phyloP scores from a whole-genome alignment of 2,329 filamentous ascomycete genomes.

The Calcarisporium arbuscula region DNA sequence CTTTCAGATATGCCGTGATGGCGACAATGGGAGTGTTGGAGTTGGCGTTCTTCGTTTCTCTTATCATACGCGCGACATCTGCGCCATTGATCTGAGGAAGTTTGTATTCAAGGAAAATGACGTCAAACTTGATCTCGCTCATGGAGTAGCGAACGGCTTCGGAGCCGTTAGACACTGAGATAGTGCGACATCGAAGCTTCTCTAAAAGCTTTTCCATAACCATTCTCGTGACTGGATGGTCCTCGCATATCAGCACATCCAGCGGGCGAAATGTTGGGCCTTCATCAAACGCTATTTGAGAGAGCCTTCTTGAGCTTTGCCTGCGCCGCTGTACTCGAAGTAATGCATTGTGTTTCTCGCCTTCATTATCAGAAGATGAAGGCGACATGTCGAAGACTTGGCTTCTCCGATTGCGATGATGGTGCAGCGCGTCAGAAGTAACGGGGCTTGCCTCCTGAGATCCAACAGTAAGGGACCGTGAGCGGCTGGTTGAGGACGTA shows the following conservation, averaged over 20 bases:
- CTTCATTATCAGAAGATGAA: conserved; percentile 95
- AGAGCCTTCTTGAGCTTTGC: conserved; percentile 92
- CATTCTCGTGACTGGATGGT: conserved; percentile 91
- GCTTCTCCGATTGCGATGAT: conserved; percentile 84
- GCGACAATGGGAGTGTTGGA: conserved; percentile 91
- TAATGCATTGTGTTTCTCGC: conserved; percentile 82
- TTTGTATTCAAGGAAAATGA: conserved; percentile 97
- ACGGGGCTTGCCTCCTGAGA: conserved; percentile 86
- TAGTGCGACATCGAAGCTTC: conserved; percentile 89
- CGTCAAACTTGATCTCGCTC: conserved; percentile 97
- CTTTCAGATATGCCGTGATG: conserved; percentile 96
- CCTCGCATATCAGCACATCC: conserved; percentile 93
- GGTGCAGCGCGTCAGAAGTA: conserved; percentile 60
- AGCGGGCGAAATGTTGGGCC: conserved; percentile 83
- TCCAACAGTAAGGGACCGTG: conserved; percentile 85
- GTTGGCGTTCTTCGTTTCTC: conserved; percentile 93
- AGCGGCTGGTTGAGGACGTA: conserved; percentile 59
- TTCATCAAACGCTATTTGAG: conserved; percentile 80
- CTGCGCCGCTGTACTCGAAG: conserved; percentile 87
- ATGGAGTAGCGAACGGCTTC: conserved; percentile 91
- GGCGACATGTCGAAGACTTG: conserved; percentile 96
- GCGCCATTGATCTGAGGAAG: conserved; percentile 91
- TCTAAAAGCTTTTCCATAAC: conserved; percentile 99
- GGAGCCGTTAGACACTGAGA: conserved; percentile 81
- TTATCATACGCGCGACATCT: conserved; percentile 95